These are phyloP conservation scores for Hibiscus tridactylites DNA, from an alignment of 345 rosid genomes.

Conservation along the genomic window DNA sequence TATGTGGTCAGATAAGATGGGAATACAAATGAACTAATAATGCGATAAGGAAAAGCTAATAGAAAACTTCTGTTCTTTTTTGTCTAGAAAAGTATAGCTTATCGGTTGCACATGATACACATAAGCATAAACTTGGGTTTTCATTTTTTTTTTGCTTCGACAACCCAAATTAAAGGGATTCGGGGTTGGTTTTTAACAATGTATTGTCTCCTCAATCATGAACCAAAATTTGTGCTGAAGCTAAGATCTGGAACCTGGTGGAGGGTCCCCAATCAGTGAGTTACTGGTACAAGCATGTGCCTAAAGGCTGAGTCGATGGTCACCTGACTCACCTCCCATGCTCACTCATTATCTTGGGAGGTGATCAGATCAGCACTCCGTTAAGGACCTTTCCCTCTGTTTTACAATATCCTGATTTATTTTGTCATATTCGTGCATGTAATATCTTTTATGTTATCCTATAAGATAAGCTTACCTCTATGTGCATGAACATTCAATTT, in stretches of 20 bases:
- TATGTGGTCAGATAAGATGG: neutral
- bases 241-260: conserved; percentile 13
- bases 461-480: neutral
- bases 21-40: neutral
- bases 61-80: no score
- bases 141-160: no score
- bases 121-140: conserved; percentile 14
- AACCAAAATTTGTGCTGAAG: conserved; percentile 7
- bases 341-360: conserved; percentile 14
- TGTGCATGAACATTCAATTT: conserved; percentile 6
- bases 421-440: conserved; percentile 6
- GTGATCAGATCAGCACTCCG: conserved; percentile 7
- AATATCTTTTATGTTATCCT: neutral
- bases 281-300: conserved; percentile 44
- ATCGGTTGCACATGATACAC: conserved; percentile 25
- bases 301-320: conserved; percentile 29
- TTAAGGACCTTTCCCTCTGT: conserved; percentile 1
- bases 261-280: conserved; percentile 26
- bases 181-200: neutral
- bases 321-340: conserved; percentile 38
- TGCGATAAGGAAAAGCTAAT: neutral
- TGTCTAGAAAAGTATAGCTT: no score
- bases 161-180: neutral
- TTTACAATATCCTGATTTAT: neutral
- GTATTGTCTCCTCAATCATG: conserved; percentile 24